Evolutionary conservation across 257 asterid genomes (phyloP), one percentile per base, ranked within the genome.

Genomic region (Thymus quinquecostatus): DNA sequence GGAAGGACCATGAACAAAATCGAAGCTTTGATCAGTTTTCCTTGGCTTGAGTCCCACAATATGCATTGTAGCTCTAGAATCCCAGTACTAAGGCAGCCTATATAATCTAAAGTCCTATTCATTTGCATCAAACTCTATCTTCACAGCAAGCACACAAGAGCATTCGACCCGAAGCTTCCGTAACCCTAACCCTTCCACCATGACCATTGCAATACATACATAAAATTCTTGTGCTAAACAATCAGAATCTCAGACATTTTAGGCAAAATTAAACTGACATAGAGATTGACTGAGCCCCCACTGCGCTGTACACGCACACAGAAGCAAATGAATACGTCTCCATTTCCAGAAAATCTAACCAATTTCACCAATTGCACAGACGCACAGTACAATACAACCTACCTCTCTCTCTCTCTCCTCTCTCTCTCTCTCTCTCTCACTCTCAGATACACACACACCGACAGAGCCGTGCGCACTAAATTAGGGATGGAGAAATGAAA

Each of bases 131-230:
- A 38, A 45, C 64, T 57, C 72, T 4, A 4, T 48, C 29, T 64
- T 38, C 29, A 50, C 10, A 68, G 14, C 40, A 63, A 67, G 48
- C 70, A 51, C 68, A 62, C 64, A 41, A 53, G 33, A 69, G 33
- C 40, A 38, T 48, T 70, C 60, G 7, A 21, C 47, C 28, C 36
- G 8, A 34, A 32, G 11, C 49, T 33, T 32, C 10, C 4, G 28
- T 53, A 9, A 8, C 50, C 66, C 47, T 64, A 45, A 54, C 53
- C 57, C 57, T 54, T 13, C 48, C 41, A 62, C 27, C 27, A 40
- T 59, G 3, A 63, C 49, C 50, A 32, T 21, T 21, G 21, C 21
- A 32, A 32, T 54, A 41, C 48, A 63, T 14, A 29, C 21, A 70
- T 9, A 64, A 5, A 53, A 14, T 50, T 47, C 68, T 55, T 43